Conservation (phyloP, 208 protist species). For the Wallacemonas collosoma region DNA sequence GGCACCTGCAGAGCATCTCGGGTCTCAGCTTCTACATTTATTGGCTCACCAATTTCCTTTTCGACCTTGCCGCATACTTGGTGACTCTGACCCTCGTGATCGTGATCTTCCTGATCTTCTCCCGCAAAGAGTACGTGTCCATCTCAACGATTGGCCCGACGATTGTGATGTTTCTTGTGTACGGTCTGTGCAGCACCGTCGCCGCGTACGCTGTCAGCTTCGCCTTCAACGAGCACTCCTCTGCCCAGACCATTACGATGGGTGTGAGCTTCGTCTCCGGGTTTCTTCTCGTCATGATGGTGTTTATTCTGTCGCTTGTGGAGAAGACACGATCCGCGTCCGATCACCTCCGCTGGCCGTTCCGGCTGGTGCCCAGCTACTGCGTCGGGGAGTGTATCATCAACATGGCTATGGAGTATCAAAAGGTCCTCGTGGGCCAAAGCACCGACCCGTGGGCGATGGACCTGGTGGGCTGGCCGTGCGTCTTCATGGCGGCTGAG, state of each 20-base stretch:
- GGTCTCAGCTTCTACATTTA: constrained; percentile 40
- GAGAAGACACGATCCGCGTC: constrained; percentile 26
- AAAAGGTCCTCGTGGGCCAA: constrained; percentile 10
- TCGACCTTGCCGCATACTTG: constrained; percentile 29
- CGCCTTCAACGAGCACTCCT: constrained; percentile 33
- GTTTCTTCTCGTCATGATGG: constrained; percentile 43
- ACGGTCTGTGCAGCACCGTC: constrained; percentile 29
- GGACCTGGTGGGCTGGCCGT: constrained; percentile 29
- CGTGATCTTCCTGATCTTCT: constrained; percentile 36
- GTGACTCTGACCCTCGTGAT: constrained; percentile 30
- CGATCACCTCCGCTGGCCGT: constrained; percentile 30
- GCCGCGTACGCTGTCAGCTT: constrained; percentile 34
- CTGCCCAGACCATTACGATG: constrained; percentile 41
- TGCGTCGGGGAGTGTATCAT: constrained; percentile 57
- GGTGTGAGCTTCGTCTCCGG: constrained; percentile 41
- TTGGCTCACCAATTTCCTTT: constrained; percentile 50
- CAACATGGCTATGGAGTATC: constrained; percentile 30
- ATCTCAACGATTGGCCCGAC: constrained; percentile 24
- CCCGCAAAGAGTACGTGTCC: constrained; percentile 35
- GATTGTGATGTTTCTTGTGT: constrained; percentile 37
- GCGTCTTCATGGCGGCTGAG: constrained; percentile 33
- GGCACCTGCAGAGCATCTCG: constrained; percentile 42
- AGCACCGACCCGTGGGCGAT: constrained; percentile 14
- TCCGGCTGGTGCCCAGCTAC: constrained; percentile 47
- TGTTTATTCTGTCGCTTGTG: constrained; percentile 34